Conservation (phyloP, 768 basidiomycete species). For the Omphalotus guepiniiformis region DNA sequence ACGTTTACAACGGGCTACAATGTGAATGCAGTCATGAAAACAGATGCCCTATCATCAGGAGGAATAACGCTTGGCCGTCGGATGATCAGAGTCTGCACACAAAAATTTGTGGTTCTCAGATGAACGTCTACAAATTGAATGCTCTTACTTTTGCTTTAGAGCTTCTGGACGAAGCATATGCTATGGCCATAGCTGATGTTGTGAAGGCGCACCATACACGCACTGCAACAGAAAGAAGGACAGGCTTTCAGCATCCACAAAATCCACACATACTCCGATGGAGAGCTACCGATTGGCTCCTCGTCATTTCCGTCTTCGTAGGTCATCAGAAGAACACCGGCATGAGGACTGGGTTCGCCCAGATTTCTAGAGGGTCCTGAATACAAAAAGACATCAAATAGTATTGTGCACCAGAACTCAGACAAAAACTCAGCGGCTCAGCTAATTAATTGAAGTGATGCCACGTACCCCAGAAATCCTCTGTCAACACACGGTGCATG, state of each 20-base stretch:
- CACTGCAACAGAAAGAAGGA: slow-evolving; percentile 30
- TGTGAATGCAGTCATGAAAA: slow-evolving; percentile 58
- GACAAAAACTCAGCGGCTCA: not conserved
- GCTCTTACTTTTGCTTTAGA: slow-evolving; percentile 56
- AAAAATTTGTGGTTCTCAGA: not conserved
- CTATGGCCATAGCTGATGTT: slow-evolving; percentile 77
- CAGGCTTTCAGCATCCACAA: not conserved
- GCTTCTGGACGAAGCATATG: slow-evolving; percentile 52
- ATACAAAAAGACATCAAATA: not conserved
- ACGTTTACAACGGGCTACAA: slow-evolving; percentile 15
- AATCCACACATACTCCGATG: not conserved
- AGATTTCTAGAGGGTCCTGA: slow-evolving; percentile 32
- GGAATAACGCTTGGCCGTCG: slow-evolving; percentile 29
- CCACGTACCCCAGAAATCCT: slow-evolving; percentile 47
- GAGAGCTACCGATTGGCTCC: not conserved
- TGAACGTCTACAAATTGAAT: not conserved
- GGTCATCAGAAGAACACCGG: slow-evolving; percentile 60
- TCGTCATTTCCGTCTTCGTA: slow-evolving; percentile 7
- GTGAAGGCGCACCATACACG: slow-evolving; percentile 85
- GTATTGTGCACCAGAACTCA: not conserved
- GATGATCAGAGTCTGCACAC: slow-evolving; percentile 34
- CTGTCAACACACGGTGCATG: slow-evolving; percentile 39
- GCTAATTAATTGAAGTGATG: not conserved
- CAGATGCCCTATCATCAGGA: slow-evolving; percentile 28
- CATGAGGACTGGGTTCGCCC: slow-evolving; percentile 46